Evolutionary conservation across 1,284 basidiomycete species (phyloP).

Genomic region (Xanthoconium separans): DNA sequence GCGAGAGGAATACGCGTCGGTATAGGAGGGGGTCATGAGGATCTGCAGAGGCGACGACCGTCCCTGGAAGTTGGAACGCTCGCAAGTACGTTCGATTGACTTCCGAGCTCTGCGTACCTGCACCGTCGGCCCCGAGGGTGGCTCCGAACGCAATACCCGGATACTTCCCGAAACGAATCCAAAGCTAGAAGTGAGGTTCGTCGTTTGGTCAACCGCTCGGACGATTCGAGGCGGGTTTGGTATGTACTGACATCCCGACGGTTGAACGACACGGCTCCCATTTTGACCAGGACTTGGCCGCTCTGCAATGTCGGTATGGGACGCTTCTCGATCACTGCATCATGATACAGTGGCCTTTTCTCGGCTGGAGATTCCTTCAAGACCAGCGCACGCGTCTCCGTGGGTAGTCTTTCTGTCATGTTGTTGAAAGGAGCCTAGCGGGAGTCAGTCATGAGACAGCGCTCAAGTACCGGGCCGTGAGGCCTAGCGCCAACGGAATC

Average conservation of each 20-base stretch:
- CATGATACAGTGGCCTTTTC: conserved; percentile 45
- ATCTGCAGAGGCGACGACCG: conserved; percentile 57
- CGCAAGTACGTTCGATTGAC: neutral
- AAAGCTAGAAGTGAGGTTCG: conserved; percentile 50
- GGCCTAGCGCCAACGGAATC: too few relatives aligned
- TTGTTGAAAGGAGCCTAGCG: neutral
- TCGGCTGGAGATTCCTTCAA: conserved; percentile 37
- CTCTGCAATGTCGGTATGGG: conserved; percentile 48
- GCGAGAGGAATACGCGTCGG: conserved; percentile 71
- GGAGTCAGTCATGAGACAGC: too few relatives aligned
- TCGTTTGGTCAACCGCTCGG: neutral
- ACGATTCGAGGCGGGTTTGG: neutral
- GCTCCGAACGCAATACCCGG: conserved; percentile 62
- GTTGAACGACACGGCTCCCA: conserved; percentile 75
- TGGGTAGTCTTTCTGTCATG: conserved; percentile 28
- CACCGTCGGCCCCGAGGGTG: conserved; percentile 73
- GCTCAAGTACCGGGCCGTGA: too few relatives aligned
- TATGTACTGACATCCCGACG: conserved; percentile 64
- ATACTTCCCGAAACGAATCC: conserved; percentile 72
- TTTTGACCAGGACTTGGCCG: conserved; percentile 64
- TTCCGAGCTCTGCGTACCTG: conserved; percentile 44
- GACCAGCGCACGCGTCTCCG: conserved; percentile 40
- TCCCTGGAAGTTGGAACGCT: conserved; percentile 40
- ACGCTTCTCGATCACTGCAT: conserved; percentile 49
- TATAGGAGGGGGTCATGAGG: conserved; percentile 55